Conservation (phyloP, 495 filamentous ascomycete species). For the Aspergillus haitiensis region DNA sequence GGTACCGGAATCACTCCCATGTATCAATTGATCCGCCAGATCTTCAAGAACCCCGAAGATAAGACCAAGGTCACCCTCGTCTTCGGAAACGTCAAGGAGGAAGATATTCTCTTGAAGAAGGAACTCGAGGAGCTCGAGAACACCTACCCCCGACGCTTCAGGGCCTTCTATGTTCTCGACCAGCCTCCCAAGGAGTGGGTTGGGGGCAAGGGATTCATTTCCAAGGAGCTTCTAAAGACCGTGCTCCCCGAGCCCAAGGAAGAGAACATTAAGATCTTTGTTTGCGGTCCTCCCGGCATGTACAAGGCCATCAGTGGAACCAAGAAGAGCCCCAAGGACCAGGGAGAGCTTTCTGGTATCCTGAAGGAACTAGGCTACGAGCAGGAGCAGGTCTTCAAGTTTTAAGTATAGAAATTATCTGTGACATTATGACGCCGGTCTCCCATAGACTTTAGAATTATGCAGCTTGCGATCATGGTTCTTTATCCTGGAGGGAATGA, state of each 20-base stretch:
- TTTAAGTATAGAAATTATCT: constrained; percentile 52
- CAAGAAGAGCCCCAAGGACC: constrained; percentile 87
- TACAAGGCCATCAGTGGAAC: constrained; percentile 88
- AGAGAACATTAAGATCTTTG: constrained; percentile 90
- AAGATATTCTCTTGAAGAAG: constrained; percentile 84
- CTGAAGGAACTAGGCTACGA: constrained; percentile 89
- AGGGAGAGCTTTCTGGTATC: constrained; percentile 82
- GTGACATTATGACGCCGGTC: no score
- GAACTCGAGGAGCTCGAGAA: constrained; percentile 84
- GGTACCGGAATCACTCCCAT: constrained; percentile 94
- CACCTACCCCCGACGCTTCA: constrained; percentile 89
- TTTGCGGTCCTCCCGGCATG: constrained; percentile 86
- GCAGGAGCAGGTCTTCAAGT: constrained; percentile 97
- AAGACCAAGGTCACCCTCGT: constrained; percentile 95
- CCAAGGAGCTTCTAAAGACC: constrained; percentile 87
- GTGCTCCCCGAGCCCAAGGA: constrained; percentile 85
- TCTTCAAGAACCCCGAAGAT: constrained; percentile 95
- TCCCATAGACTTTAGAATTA: no score
- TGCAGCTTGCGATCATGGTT: neutral
- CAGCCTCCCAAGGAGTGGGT: constrained; percentile 80
- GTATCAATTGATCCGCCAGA: constrained; percentile 81
- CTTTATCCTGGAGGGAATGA: neutral
- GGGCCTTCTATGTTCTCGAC: constrained; percentile 85
- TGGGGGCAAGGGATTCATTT: constrained; percentile 73
- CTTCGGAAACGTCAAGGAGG: constrained; percentile 81